Base-by-base conservation (phyloP, 2,329 filamentous ascomycete species). In the Ceratocystis papillata region DNA sequence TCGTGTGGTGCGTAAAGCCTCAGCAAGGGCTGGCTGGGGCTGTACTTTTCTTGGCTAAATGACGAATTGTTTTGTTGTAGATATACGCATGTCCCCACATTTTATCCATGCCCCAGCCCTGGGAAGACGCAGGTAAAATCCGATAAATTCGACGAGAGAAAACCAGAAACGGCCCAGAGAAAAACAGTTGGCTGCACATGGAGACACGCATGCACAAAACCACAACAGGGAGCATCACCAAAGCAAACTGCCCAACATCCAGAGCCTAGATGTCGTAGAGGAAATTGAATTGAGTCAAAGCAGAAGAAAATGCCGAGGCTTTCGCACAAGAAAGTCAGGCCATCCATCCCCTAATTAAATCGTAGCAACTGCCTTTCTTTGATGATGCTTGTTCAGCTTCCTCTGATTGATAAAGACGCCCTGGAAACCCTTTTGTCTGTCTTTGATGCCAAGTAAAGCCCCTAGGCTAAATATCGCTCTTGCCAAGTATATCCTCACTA, bases 361-460 rank as follows among this genome's bases (percentile, higher is more conserved):
- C 55, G 12, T 37, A 28, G 30, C 28, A 59, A 59, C 7, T 7
- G 17, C 10, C 37, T 41, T 5, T 15, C 8, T 1, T 59, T n/a
- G 55, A 37, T 37, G 28, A 59, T 59, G 55, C 55, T 37, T 37
- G 28, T 8, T 59, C 20, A 17, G 55, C 55, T 59, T 33, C 55
- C 12, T 53, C 48, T 59, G 55, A 59, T 59, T 59, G 55, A 59
- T 59, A 59, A 59, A 59, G 55, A 59, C 33, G 28, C 5, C 28
- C 37, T 41, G 8, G 10, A 41, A 4, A 3, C 37, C 37, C 37
- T 6, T 30, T n/a, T 7, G 3, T 33, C 53, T 25, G 5, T 17
- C 25, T n/a, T 7, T 8, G 25, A 8, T 17, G 53, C 25, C 25
- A 33, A 33, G 53, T 10, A 57, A 57, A 57, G 53, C 15, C 53